A percentile compares a stretch with the other conserved stretches of the same genome.
Evolutionary conservation across 2,329 filamentous ascomycete species (phyloP).

Genomic region (Penicillium paneum): DNA sequence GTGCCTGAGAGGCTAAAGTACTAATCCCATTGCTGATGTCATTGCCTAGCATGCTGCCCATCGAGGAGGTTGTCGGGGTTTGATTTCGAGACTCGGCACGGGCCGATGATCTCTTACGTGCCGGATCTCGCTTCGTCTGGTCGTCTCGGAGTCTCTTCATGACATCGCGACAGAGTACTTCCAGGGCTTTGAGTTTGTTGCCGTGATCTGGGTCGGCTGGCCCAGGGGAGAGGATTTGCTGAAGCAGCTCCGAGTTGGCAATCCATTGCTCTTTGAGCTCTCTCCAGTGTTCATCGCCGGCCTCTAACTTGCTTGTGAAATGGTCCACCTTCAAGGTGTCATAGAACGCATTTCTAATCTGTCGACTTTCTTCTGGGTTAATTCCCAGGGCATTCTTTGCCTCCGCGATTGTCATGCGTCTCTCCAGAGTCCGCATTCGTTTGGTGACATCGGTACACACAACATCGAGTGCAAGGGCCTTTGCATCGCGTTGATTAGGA

Average conservation of each 20-base stretch:
- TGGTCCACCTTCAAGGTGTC: conserved; percentile 62
- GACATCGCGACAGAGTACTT: conserved; percentile 70
- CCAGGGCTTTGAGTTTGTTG: conserved; percentile 62
- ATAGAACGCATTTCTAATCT: conserved; percentile 64
- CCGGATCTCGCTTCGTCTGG: conserved; percentile 54
- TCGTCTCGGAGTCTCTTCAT: conserved; percentile 74
- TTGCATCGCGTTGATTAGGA: conserved; percentile 58
- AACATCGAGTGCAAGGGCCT: conserved; percentile 69
- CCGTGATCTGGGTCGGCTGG: conserved; percentile 53
- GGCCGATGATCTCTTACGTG: conserved; percentile 38
- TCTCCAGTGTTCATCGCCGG: conserved; percentile 68
- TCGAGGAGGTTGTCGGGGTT: conserved; percentile 25
- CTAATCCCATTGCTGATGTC: conserved; percentile 42
- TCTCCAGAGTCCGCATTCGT: conserved; percentile 64
- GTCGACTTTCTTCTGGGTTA: conserved; percentile 65
- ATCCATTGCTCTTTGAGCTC: conserved; percentile 68
- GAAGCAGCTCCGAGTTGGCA: conserved; percentile 54
- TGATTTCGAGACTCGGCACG: conserved; percentile 23
- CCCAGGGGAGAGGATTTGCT: conserved; percentile 52
- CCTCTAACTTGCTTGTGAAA: conserved; percentile 70
- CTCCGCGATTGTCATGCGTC: conserved; percentile 68
- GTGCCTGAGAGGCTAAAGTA: conserved; percentile 44
- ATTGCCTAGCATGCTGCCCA: conserved; percentile 20
- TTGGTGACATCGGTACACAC: conserved; percentile 82
- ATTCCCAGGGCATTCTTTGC: conserved; percentile 70